Percentiles rank a stretch among this genome's conserved stretches.
Evolutionary conservation across 108 stramenopile species (phyloP).

Genomic region (Thalassiosira profunda): DNA sequence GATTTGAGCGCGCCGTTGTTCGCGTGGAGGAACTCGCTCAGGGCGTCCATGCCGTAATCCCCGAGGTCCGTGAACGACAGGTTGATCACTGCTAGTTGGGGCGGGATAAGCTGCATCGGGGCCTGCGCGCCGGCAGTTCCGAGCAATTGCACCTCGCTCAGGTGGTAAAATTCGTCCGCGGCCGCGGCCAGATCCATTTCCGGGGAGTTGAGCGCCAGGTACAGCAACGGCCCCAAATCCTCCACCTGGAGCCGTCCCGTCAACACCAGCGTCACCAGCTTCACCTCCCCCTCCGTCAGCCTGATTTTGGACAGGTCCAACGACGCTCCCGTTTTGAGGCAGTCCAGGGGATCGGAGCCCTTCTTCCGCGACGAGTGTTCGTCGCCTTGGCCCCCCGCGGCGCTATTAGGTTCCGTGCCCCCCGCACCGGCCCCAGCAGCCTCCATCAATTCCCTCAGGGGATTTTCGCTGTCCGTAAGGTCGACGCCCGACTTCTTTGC

Average conservation of each 20-base stretch:
- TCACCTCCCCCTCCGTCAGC: conserved; percentile 58
- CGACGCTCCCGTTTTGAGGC: conserved; percentile 70
- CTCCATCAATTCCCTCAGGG: conserved; percentile 35
- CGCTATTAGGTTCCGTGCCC: neutral
- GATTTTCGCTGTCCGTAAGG: conserved; percentile 26
- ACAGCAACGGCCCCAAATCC: conserved; percentile 62
- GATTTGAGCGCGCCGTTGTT: conserved; percentile 62
- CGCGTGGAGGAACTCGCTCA: conserved; percentile 61
- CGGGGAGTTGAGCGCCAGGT: conserved; percentile 58
- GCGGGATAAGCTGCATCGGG: conserved; percentile 42
- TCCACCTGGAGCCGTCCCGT: conserved; percentile 68
- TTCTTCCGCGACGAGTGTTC: conserved; percentile 39
- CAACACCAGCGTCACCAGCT: conserved; percentile 72
- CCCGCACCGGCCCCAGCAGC: conserved; percentile 3
- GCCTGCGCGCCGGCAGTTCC: conserved; percentile 17
- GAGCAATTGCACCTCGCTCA: conserved; percentile 37
- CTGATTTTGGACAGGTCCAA: conserved; percentile 77
- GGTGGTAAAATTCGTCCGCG: conserved; percentile 35
- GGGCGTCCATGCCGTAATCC: conserved; percentile 67
- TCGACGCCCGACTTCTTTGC: conserved; percentile 46
- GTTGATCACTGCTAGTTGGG: conserved; percentile 73
- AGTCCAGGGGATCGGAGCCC: conserved; percentile 66
- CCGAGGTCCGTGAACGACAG: conserved; percentile 86
- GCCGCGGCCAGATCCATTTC: conserved; percentile 49
- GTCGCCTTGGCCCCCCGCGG: neutral